A percentile compares a stretch with the other conserved stretches of the same genome.
phyloP scores from a whole-genome alignment of 352 stramenopile species.

The Pythium dissimile region DNA sequence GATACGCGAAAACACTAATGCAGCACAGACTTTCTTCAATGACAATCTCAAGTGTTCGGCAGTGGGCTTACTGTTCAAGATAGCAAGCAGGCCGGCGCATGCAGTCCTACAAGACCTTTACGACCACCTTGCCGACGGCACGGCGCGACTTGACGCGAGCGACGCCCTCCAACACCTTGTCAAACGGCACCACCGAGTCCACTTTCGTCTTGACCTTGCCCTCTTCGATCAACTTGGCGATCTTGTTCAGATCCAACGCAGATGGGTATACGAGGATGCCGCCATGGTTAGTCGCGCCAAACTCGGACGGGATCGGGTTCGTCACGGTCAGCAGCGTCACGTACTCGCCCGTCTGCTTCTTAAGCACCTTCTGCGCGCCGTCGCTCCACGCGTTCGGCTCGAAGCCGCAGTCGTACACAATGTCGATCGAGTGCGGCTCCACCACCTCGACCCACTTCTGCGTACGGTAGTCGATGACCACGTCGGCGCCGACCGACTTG shows the following conservation, averaged over 20 bases:
- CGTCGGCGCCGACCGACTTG: constrained; percentile 32
- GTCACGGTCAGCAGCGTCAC: constrained; percentile 26
- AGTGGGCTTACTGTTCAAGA: too few relatives aligned
- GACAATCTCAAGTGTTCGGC: too few relatives aligned
- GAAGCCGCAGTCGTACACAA: constrained; percentile 16
- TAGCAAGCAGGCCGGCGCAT: too few relatives aligned
- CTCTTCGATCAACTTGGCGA: constrained; percentile 34
- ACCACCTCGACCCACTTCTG: constrained; percentile 32
- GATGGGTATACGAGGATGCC: constrained; percentile 14
- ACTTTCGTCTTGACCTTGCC: constrained; percentile 31
- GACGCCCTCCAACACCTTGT: constrained; percentile 39
- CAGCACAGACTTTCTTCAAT: too few relatives aligned
- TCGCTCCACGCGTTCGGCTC: constrained; percentile 30
- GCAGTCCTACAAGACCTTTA: constrained; percentile 11
- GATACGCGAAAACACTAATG: too few relatives aligned
- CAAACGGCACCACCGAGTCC: constrained; percentile 41
- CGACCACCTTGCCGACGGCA: constrained; percentile 23
- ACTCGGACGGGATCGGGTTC: constrained; percentile 43
- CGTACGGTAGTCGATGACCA: constrained; percentile 37
- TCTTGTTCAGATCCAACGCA: constrained; percentile 26
- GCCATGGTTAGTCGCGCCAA: constrained; percentile 34
- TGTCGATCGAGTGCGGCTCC: constrained; percentile 8
- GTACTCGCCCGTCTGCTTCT: constrained; percentile 33
- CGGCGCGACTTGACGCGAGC: constrained; percentile 37
- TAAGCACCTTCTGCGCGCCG: constrained; percentile 30